These are phyloP conservation scores for Sarocladium oryzae DNA, from an alignment of 2,329 filamentous ascomycete species.

Conservation along the genomic window DNA sequence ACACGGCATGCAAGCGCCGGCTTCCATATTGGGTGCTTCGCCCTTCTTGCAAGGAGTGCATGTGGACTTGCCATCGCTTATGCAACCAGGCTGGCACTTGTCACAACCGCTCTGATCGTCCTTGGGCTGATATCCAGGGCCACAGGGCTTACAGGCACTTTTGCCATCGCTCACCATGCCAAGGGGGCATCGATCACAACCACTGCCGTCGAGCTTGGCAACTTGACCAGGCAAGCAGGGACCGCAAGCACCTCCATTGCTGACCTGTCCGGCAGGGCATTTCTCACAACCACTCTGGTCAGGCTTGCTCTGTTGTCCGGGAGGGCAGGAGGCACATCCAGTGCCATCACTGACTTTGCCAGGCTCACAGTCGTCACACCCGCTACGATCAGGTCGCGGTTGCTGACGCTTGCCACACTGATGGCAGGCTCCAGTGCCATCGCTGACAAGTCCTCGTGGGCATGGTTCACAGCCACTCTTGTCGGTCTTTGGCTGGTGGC, in stretches of 20 bases:
- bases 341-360: slow-evolving; percentile 2
- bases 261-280: background rate
- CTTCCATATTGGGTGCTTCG: background rate
- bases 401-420: background rate
- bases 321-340: background rate
- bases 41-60: background rate
- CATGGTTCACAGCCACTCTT: slow-evolving; percentile 3
- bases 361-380: background rate
- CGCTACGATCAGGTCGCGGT: background rate
- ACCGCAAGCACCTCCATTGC: background rate
- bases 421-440: background rate
- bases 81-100: background rate
- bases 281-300: slow-evolving; percentile 1
- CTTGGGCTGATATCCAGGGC: background rate
- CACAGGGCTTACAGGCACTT: background rate
- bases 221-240: background rate
- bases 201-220: background rate
- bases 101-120: slow-evolving; percentile 2
- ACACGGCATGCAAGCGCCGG: background rate
- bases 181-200: background rate
- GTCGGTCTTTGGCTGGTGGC: background rate
- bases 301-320: slow-evolving; percentile 3
- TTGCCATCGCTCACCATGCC: background rate
- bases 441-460: background rate
- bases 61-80: background rate